Evolutionary conservation across 2,329 filamentous ascomycete genomes (phyloP).

Genomic region (Rhexocercosporidium sp.): DNA sequence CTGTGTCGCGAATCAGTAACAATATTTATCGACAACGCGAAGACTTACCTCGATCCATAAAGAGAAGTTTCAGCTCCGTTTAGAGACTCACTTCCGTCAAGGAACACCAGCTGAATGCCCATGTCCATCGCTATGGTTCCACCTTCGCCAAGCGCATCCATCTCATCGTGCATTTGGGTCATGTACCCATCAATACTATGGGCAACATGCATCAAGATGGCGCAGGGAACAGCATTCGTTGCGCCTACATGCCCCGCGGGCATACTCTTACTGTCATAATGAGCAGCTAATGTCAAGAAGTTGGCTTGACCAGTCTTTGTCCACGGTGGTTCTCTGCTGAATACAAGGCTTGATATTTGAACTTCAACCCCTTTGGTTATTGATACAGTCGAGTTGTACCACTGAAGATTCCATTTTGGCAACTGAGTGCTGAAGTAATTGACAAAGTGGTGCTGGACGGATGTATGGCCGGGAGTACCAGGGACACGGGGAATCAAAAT

Average conservation of each 20-base stretch:
- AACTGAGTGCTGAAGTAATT: constrained; percentile 76
- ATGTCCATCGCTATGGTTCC: constrained; percentile 66
- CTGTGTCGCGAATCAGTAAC: constrained; percentile 45
- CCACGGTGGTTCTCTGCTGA: constrained; percentile 85
- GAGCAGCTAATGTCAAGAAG: constrained; percentile 78
- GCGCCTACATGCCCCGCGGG: constrained; percentile 88
- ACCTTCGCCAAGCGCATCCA: constrained; percentile 65
- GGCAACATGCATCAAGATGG: constrained; percentile 84
- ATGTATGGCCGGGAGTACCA: constrained; percentile 74
- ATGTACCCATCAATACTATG: constrained; percentile 77
- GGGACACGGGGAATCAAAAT: constrained; percentile 86
- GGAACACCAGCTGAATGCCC: constrained; percentile 82
- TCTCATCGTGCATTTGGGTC: constrained; percentile 68
- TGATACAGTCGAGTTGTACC: constrained; percentile 82
- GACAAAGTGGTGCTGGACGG: constrained; percentile 78
- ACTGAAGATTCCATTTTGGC: constrained; percentile 76
- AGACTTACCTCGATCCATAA: constrained; percentile 75
- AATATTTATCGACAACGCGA: background rate
- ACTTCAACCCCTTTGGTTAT: constrained; percentile 77
- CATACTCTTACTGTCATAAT: constrained; percentile 72
- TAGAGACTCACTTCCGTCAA: constrained; percentile 94
- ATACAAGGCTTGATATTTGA: constrained; percentile 83
- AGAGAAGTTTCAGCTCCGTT: constrained; percentile 74
- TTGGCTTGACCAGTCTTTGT: constrained; percentile 72
- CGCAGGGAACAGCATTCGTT: constrained; percentile 86